phyloP scores from a whole-genome alignment of 140 eudicot genomes.

The Ambrosia hybrid region DNA sequence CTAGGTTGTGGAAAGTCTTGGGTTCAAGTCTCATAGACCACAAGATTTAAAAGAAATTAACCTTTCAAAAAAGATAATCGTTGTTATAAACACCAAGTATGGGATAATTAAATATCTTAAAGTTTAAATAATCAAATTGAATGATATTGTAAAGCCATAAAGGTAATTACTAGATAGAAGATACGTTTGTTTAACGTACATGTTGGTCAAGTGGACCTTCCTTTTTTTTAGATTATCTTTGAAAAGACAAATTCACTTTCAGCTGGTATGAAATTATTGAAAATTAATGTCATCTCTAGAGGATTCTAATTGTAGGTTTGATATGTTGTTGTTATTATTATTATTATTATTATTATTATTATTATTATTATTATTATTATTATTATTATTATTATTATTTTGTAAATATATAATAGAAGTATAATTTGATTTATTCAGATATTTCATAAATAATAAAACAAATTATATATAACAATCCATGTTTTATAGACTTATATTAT shows the following conservation, averaged over 20 bases:
- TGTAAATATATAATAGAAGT: not conserved
- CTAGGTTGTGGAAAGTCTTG: no score
- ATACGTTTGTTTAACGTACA: slow-evolving; percentile 2
- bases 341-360: no score
- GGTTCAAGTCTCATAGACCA: no score
- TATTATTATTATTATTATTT: no score
- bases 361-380: no score
- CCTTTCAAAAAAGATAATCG: not conserved
- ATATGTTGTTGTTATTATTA: not conserved
- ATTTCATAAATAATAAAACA: no score
- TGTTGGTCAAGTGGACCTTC: slow-evolving; percentile 4
- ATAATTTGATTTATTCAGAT: not conserved
- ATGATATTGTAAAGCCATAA: not conserved
- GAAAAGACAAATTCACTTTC: slow-evolving; percentile 2
- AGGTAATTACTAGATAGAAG: not conserved
- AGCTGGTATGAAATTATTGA: slow-evolving; percentile 6
- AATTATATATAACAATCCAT: not conserved
- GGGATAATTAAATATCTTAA: not conserved
- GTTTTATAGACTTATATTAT: not conserved
- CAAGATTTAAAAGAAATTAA: not conserved
- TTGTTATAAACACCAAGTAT: not conserved
- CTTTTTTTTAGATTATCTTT: slow-evolving; percentile 13
- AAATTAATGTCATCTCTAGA: slow-evolving; percentile 8
- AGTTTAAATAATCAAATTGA: not conserved
- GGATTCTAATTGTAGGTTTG: not conserved